Evolutionary conservation across 2,329 filamentous ascomycete genomes (phyloP).

Genomic region (Aspergillus spinulosporus): DNA sequence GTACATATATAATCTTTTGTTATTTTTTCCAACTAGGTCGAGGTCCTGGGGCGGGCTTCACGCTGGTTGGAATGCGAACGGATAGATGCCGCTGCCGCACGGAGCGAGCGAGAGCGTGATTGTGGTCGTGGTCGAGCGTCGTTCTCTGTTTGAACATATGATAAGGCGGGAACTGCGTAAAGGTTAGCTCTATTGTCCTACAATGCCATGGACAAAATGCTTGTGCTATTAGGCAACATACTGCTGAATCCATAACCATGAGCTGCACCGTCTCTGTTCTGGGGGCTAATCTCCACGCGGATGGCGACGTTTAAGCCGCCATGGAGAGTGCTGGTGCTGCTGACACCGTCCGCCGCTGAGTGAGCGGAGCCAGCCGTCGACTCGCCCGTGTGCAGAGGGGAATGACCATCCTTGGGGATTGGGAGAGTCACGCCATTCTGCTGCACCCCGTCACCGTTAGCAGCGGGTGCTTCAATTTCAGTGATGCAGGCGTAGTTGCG

Average conservation of each 20-base stretch:
- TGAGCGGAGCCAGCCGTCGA: slow-evolving; percentile 75
- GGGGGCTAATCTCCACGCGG: slow-evolving; percentile 49
- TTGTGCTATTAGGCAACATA: slow-evolving; percentile 32
- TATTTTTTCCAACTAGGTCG: neutral
- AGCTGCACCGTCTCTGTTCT: slow-evolving; percentile 42
- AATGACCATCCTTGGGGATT: slow-evolving; percentile 63
- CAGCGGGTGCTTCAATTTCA: slow-evolving; percentile 44
- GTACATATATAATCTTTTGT: too few species aligned
- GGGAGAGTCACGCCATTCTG: slow-evolving; percentile 27
- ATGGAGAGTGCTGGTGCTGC: slow-evolving; percentile 36
- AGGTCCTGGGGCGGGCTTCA: slow-evolving; percentile 20
- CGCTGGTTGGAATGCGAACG: slow-evolving; percentile 15
- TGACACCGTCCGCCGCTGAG: slow-evolving; percentile 62
- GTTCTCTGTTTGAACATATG: slow-evolving; percentile 15
- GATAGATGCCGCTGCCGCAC: slow-evolving; percentile 14
- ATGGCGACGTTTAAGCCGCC: slow-evolving; percentile 49
- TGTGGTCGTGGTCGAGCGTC: slow-evolving; percentile 11
- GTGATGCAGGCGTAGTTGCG: slow-evolving; percentile 66
- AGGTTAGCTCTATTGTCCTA: slow-evolving; percentile 7
- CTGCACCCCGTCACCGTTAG: slow-evolving; percentile 23
- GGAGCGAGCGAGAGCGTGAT: slow-evolving; percentile 21
- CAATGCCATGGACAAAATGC: neutral
- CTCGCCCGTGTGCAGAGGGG: slow-evolving; percentile 74
- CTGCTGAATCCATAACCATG: slow-evolving; percentile 52
- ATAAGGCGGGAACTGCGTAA: slow-evolving; percentile 24